Evolutionary conservation across 441 rosid species (phyloP).

Genomic region (Syzygium malaccense): DNA sequence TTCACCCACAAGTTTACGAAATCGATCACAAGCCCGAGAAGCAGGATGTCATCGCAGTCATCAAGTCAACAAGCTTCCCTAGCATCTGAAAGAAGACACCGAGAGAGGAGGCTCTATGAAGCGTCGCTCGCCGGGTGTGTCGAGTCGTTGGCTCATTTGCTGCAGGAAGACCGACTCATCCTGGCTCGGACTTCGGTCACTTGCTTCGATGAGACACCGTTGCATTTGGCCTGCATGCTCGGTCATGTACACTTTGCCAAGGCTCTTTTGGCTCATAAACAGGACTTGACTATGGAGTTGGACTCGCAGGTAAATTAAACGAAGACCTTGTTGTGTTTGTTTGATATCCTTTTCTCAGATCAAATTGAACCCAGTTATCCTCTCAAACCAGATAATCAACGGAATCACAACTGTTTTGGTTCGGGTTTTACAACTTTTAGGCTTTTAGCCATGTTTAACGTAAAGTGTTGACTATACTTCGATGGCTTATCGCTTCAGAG

Average conservation of each 20-base stretch:
- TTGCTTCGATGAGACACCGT: not conserved
- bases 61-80: not conserved
- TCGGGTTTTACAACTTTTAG: too few relatives aligned
- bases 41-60: rapidly evolving
- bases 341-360: not conserved
- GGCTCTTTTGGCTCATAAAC: not conserved
- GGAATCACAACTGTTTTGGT: too few relatives aligned
- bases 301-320: not conserved
- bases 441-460: too few relatives aligned
- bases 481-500: too few relatives aligned
- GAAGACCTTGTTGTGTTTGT: not conserved
- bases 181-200: not conserved
- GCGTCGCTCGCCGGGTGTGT: not conserved
- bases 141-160: not conserved
- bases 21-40: not conserved
- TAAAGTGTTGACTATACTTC: too few relatives aligned
- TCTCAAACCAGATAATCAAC: too few relatives aligned
- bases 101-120: not conserved
- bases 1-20: not conserved
- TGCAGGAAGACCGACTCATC: not conserved
- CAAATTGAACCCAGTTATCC: too few relatives aligned
- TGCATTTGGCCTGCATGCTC: not conserved
- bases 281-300: not conserved
- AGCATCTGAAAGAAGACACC: not conserved
- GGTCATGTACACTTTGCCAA: not conserved